Evolutionary conservation across 2,329 filamentous ascomycete species (phyloP).

Genomic region (Fusarium sp.): DNA sequence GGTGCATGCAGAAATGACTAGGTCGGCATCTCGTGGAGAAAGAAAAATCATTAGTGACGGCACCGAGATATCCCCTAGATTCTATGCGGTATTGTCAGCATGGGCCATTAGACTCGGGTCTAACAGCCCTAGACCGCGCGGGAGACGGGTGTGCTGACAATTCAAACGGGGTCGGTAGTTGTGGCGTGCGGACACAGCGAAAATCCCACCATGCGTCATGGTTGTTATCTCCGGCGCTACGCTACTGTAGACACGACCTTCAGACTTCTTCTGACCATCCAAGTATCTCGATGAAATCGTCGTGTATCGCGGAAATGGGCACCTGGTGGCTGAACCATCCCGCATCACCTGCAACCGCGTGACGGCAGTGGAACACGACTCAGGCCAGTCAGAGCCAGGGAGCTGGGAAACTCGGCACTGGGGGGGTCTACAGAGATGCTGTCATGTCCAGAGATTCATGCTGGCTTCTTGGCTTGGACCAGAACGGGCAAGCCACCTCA

Average conservation of each 20-base stretch:
- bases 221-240: neutral
- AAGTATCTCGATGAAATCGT: neutral
- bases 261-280: neutral
- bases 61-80: conserved; percentile 16
- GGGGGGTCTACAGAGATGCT: conserved; percentile 9
- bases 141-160: conserved; percentile 16
- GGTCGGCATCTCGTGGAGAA: conserved; percentile 23
- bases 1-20: conserved; percentile 26
- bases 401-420: conserved; percentile 18
- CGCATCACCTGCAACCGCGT: neutral
- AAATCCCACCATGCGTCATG: conserved; percentile 19
- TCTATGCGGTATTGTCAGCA: neutral
- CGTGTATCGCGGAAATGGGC: neutral
- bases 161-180: conserved; percentile 20
- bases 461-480: conserved; percentile 19
- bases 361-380: conserved; percentile 4
- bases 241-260: neutral
- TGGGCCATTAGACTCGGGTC: conserved; percentile 21
- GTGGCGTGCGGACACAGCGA: conserved; percentile 17
- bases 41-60: conserved; percentile 10
- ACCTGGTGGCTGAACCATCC: neutral
- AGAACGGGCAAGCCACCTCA: conserved; percentile 5
- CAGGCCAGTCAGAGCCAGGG: conserved; percentile 1
- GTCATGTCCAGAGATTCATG: conserved; percentile 19
- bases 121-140: conserved; percentile 29